Base-by-base conservation (phyloP, 139 green algal species). In the Chlamydomonas urium region DNA sequence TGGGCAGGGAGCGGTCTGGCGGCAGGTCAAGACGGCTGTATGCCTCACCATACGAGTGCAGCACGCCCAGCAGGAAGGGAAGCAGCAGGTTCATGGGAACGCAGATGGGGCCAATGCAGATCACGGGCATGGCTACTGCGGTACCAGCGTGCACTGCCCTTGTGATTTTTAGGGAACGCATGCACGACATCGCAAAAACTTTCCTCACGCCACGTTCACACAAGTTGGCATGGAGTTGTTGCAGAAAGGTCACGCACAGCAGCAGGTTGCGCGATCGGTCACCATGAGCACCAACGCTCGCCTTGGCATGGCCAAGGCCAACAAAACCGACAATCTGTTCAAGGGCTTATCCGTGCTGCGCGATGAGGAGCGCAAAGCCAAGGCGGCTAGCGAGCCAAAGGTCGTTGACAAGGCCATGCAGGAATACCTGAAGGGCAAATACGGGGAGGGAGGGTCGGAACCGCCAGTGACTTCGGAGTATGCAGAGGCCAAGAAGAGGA, bases 331-430 rank as follows among this genome's bases (percentile, higher is more conserved):
- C 10, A 69, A 47, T 35, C 31, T 77, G 47, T 88, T 88, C 63
- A 65, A 79, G 3, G 83, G 83, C 0, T 42, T 76, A 0, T 83
- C 74, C 38, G 66, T 66, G 0, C 58, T 85, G 0, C 65, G 83
- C 0, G 75, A 76, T 10, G 69, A 83, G 1, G 83, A 87, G 28
- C 75, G 78, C 34, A 83, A 85, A 48, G 71, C 77, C 53, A 61
- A 72, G 24, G 63, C 68, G 31, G 59, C 33, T 24, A 17, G 36
- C 14, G 2, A 67, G 47, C 38, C 47, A 19, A 75, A 61, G 59
- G 2, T 47, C 35, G 56, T 68, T 17, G 58, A 83, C 24, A 62
- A 37, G 4, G 73, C 74, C n/a, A n/a, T n/a, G n/a, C n/a, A n/a
- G n/a, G n/a, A n/a, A n/a, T n/a, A n/a, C n/a, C n/a, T n/a, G n/a